Evolutionary conservation across 2,329 filamentous ascomycete genomes (phyloP), one percentile per base, ranked within the genome.

Genomic region (Metarhizium brunneum): DNA sequence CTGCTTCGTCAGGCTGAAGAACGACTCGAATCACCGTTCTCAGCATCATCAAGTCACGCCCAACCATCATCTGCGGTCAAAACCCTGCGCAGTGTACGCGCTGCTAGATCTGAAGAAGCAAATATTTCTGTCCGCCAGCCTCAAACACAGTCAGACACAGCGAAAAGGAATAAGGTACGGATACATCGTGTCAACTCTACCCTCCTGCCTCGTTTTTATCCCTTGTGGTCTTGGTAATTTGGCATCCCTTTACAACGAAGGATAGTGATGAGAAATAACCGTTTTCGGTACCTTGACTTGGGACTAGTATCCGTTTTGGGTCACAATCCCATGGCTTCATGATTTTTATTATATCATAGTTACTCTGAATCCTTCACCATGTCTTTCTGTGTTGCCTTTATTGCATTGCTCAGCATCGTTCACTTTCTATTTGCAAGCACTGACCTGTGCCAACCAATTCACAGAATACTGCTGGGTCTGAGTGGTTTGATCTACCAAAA

Each of bases 401-500:
- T 30, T 47, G 29, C 25, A 30, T 48, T 20, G 36, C 8, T 25
- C 4, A 30, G 32, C 20, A n/a, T 16, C 18, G 40, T 47, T 55
- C 54, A 35, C 40, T 38, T 16, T 14, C 35, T 51, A 8, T 38
- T 49, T 20, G 18, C 45, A 48, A 32, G 13, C 25, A 7, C 36
- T 52, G 16, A 52, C 20, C 20, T 14, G 30, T 18, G 30, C 35
- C 11, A 29, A 50, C 36, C 3, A 35, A 35, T 25, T 6, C 25
- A 52, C 50, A 73, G 70, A 65, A 76, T 56, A 88, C 86, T 58
- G 88, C 92, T 52, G 94, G 92, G 48, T 72, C 84, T 16, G 78
- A 88, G 56, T 97, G 92, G 92, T 97, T 87, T 74, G 82, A 95
- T 64, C 78, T 99, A 54, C 92, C 92, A 6, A 85, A 85, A 64